Percentiles rank a stretch among this genome's conserved stretches.
Conservation (phyloP, 2,329 filamentous ascomycete genomes). For the Cladophialophora yegresii region DNA sequence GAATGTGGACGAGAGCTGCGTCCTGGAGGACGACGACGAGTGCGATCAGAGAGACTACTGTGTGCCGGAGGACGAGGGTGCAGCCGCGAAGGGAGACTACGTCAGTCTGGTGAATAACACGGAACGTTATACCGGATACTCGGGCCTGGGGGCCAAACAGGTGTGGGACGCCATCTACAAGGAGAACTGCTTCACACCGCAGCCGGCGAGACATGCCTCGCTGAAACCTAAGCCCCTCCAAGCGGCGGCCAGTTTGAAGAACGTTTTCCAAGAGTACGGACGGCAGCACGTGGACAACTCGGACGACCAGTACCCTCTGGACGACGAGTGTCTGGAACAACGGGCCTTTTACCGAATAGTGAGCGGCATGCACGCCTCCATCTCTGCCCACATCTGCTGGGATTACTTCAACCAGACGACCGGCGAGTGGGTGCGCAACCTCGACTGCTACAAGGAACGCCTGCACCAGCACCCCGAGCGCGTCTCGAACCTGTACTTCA, state of each 20-base stretch:
- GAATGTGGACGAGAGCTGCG: slow-evolving; percentile 88
- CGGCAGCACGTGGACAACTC: slow-evolving; percentile 58
- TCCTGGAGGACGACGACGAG: slow-evolving; percentile 96
- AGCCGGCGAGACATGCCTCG: slow-evolving; percentile 38
- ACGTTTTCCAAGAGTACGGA: slow-evolving; percentile 56
- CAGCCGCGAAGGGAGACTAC: slow-evolving; percentile 86
- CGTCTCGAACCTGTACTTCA: slow-evolving; percentile 97
- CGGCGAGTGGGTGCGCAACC: slow-evolving; percentile 87
- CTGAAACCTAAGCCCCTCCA: slow-evolving; percentile 40
- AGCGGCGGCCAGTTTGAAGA: slow-evolving; percentile 63
- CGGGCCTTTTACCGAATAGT: slow-evolving; percentile 96
- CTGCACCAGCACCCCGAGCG: slow-evolving; percentile 83
- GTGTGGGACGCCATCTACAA: slow-evolving; percentile 97
- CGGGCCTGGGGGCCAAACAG: slow-evolving; percentile 78
- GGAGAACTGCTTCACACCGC: slow-evolving; percentile 86
- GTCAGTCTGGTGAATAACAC: slow-evolving; percentile 92
- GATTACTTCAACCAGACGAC: slow-evolving; percentile 95
- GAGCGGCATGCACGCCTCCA: slow-evolving; percentile 97
- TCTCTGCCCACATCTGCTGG: slow-evolving; percentile 94
- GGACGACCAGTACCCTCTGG: slow-evolving; percentile 64
- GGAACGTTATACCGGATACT: slow-evolving; percentile 92
- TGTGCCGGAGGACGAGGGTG: slow-evolving; percentile 89
- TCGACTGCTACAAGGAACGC: slow-evolving; percentile 84
- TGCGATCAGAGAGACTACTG: slow-evolving; percentile 97
- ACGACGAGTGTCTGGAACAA: slow-evolving; percentile 95